Evolutionary conservation across 495 filamentous ascomycete species (phyloP).

Genomic region (Penicillium soppii): DNA sequence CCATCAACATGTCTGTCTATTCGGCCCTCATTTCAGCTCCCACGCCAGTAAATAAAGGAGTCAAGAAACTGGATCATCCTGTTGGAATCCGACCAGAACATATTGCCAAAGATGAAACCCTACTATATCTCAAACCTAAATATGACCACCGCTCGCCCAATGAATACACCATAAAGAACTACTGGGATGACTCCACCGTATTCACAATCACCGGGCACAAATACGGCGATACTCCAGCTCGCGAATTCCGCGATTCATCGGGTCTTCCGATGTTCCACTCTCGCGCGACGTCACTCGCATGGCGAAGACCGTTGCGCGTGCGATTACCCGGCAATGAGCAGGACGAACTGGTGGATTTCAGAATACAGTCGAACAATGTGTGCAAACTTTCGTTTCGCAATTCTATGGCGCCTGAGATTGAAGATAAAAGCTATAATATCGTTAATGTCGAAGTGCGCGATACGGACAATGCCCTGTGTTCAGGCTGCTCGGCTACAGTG

Average conservation of each 20-base stretch:
- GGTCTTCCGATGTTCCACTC: slow-evolving; percentile 22
- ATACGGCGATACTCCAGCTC: slow-evolving; percentile 7
- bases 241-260: slow-evolving; percentile 22
- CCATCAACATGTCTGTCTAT: background rate
- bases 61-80: background rate
- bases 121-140: slow-evolving; percentile 17
- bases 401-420: slow-evolving; percentile 1
- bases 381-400: slow-evolving; percentile 16
- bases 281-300: background rate
- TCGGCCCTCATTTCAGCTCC: background rate
- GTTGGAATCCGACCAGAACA: slow-evolving; percentile 7
- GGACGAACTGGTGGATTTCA: slow-evolving; percentile 10
- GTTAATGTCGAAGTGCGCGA: slow-evolving; percentile 8
- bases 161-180: slow-evolving; percentile 18
- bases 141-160: slow-evolving; percentile 10
- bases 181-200: slow-evolving; percentile 12
- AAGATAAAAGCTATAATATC: slow-evolving; percentile 6
- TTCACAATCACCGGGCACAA: slow-evolving; percentile 20
- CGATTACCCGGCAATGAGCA: slow-evolving; percentile 16
- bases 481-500: background rate
- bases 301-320: slow-evolving; percentile 12
- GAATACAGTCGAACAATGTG: background rate
- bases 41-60: background rate
- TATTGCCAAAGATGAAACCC: slow-evolving; percentile 1
- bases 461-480: background rate